Evolutionary conservation across 2,329 filamentous ascomycete species (phyloP).

Genomic region (Claviceps spartinae): DNA sequence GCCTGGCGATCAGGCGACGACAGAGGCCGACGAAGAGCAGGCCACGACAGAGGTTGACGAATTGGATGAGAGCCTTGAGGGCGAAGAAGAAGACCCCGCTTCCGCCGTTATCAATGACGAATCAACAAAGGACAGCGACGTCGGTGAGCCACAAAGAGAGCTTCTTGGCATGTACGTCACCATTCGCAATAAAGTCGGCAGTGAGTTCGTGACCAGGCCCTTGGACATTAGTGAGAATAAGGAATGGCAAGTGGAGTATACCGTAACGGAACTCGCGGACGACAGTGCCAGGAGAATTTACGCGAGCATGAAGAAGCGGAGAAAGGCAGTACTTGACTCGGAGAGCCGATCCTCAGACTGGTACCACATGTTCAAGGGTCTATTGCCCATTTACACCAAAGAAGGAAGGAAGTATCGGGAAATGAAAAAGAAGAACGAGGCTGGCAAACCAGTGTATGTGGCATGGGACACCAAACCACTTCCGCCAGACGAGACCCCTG

Average conservation of each 20-base stretch:
- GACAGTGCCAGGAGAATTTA: slow-evolving; percentile 40
- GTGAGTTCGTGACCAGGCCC: slow-evolving; percentile 48
- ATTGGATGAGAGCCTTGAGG: background rate
- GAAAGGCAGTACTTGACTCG: slow-evolving; percentile 31
- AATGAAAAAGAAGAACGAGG: slow-evolving; percentile 37
- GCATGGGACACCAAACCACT: slow-evolving; percentile 27
- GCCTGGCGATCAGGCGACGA: background rate
- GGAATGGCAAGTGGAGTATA: slow-evolving; percentile 69
- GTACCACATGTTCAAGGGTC: slow-evolving; percentile 33
- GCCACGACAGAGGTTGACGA: background rate
- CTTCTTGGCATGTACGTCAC: slow-evolving; percentile 60
- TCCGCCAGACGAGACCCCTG: background rate
- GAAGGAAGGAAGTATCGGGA: slow-evolving; percentile 46
- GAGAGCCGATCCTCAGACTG: slow-evolving; percentile 27
- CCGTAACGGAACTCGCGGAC: slow-evolving; percentile 47
- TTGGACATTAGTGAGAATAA: slow-evolving; percentile 19
- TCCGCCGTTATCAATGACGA: background rate
- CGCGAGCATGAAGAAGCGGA: slow-evolving; percentile 38
- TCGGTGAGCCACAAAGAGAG: slow-evolving; percentile 12
- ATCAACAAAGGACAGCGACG: background rate
- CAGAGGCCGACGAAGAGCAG: background rate
- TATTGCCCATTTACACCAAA: slow-evolving; percentile 27
- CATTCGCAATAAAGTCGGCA: slow-evolving; percentile 60
- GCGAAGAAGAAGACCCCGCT: background rate
- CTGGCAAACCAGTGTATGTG: slow-evolving; percentile 31